These are phyloP conservation scores for Phytophthora foliorum DNA, from an alignment of 352 stramenopile species.

Conservation along the genomic window DNA sequence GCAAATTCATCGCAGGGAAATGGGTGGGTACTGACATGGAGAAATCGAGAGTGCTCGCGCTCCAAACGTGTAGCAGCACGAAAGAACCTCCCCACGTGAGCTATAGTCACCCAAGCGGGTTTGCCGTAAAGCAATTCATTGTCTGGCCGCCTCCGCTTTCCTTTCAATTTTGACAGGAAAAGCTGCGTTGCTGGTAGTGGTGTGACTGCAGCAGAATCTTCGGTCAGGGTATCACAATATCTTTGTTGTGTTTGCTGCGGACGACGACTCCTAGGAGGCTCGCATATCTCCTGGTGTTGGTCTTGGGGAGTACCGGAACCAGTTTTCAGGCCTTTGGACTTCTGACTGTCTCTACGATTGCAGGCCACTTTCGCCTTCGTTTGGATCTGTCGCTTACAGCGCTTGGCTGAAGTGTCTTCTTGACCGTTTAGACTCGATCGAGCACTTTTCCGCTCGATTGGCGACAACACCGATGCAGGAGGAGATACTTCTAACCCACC, in stretches of 20 bases:
- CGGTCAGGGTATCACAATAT: constrained; percentile 12
- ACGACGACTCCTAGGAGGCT: constrained; percentile 5
- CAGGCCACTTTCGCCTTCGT: constrained; percentile 13
- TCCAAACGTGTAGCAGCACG: constrained; percentile 63
- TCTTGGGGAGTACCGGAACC: neutral
- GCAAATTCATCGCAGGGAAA: constrained; percentile 1
- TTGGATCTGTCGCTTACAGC: constrained; percentile 33
- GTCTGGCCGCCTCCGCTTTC: constrained; percentile 57
- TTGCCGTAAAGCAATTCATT: constrained; percentile 56
- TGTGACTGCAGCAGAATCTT: constrained; percentile 16
- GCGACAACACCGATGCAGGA: constrained; percentile 34
- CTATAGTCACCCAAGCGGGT: constrained; percentile 63
- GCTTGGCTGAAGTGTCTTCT: constrained; percentile 23
- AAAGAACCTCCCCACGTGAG: constrained; percentile 67
- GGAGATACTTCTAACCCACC: constrained; percentile 20
- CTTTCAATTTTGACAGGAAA: constrained; percentile 71
- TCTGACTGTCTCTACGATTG: constrained; percentile 5
- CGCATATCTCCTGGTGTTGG: constrained; percentile 18
- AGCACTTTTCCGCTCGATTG: constrained; percentile 30
- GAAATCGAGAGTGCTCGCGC: constrained; percentile 58
- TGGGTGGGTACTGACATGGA: constrained; percentile 48
- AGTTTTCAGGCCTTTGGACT: neutral
- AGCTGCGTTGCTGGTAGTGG: constrained; percentile 65
- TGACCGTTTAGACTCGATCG: constrained; percentile 14
- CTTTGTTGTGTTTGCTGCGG: neutral